phyloP scores from a whole-genome alignment of 169 alveolate genomes.

The Perkinsus chesapeaki region DNA sequence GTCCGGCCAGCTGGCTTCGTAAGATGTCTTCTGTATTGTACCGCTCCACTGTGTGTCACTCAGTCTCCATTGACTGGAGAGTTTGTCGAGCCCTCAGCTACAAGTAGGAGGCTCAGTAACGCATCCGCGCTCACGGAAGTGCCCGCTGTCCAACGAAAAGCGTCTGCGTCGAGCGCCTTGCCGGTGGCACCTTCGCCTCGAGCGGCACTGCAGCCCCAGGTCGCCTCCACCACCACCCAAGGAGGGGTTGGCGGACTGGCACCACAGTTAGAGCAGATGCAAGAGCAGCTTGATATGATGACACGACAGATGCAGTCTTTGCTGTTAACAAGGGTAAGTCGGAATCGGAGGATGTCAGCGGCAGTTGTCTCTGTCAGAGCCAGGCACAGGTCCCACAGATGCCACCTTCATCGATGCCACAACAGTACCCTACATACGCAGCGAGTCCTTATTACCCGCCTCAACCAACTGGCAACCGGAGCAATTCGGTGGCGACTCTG shows the following conservation, averaged over 20 bases:
- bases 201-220: too few species aligned
- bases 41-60: neutral
- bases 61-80: neutral
- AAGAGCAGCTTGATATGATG: neutral
- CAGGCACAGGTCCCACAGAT: neutral
- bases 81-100: neutral
- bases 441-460: neutral
- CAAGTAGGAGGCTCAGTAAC: neutral
- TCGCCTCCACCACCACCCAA: neutral
- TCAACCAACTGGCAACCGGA: neutral
- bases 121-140: neutral
- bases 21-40: neutral
- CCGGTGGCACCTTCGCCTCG: too few species aligned
- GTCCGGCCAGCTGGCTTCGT: neutral
- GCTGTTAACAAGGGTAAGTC: neutral
- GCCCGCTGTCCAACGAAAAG: neutral
- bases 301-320: neutral
- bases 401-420: neutral
- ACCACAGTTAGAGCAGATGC: neutral
- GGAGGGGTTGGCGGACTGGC: neutral
- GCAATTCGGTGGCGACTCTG: neutral
- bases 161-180: too few species aligned
- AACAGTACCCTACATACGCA: neutral
- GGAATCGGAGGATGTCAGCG: neutral
- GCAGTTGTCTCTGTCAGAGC: neutral